phyloP scores from a whole-genome alignment of 116 monocot genomes.

The Cymodocea nodosa region DNA sequence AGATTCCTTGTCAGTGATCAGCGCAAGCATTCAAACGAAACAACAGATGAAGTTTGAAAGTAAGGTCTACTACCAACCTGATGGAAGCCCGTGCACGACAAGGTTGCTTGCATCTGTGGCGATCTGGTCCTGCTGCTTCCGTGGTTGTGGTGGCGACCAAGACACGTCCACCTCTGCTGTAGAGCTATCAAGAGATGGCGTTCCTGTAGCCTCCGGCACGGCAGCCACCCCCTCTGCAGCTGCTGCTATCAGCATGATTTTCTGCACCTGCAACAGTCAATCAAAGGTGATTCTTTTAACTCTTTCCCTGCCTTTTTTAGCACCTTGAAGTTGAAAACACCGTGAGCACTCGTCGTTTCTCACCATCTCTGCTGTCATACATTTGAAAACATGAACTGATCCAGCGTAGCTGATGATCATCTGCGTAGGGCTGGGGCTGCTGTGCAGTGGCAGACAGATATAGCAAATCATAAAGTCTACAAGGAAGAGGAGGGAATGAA shows the following conservation, averaged over 20 bases:
- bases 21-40: background rate
- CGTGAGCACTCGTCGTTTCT: background rate
- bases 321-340: too few species aligned
- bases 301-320: too few species aligned
- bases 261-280: constrained; percentile 36
- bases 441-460: background rate
- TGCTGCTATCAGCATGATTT: constrained; percentile 60
- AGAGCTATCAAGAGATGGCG: constrained; percentile 60
- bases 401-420: constrained; percentile 77
- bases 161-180: constrained; percentile 5
- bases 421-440: constrained; percentile 14
- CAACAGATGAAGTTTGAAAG: background rate
- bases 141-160: constrained; percentile 10
- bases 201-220: constrained; percentile 26
- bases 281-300: background rate
- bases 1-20: background rate
- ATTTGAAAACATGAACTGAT: constrained; percentile 49
- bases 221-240: constrained; percentile 3
- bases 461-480: background rate
- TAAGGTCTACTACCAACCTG: constrained; percentile 42
- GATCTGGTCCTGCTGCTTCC: constrained; percentile 10
- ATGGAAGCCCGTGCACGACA: constrained; percentile 34
- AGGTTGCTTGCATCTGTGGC: constrained; percentile 12
- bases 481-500: background rate
- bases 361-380: constrained; percentile 67